Evolutionary conservation across 2,329 filamentous ascomycete species (phyloP), one percentile per base, ranked within the genome.

Genomic region (Diaporthe helianthi): DNA sequence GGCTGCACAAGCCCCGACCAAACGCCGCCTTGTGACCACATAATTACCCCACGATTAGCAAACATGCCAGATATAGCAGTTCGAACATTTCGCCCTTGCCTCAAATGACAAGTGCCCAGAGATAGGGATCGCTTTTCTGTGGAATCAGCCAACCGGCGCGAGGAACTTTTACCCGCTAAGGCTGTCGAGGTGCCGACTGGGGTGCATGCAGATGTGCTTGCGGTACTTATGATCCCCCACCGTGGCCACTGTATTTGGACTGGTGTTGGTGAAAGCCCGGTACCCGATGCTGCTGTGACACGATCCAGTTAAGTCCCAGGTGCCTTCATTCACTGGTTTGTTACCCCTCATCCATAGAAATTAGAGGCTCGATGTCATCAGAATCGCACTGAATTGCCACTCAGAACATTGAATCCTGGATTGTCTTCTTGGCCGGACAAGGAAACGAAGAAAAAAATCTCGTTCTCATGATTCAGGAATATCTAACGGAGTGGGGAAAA

Each of bases 11-110:
- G 44, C 58, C 58, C n/a, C 44, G 44, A 49, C 15, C 44, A 63
- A 63, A 63, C 36, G 58, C 58, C 58, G 58, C 24, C 24, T 15
- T 36, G 44, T 63, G 41, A 29, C 41, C 58, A 63, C 58, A 63
- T 24, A 63, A 49, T 31, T 63, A 36, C n/a, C n/a, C n/a, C n/a
- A n/a, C 44, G 58, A 26, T 26, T 49, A 19, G 41, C 29, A 3
- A 36, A 15, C 1, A 15, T n/a, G n/a, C 53, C 22, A 44, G 53
- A 15, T 8, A 49, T 49, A 33, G n/a, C 41, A 29, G 29, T n/a
- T 29, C 24, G 8, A 49, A 22, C 5, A 8, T 4, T 15, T 9
- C n/a, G 9, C 13, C 19, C 22, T 22, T 36, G 44, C 22, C n/a
- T 47, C 3, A 3, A 31, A 49, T 63, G 41, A 36, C 29, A 36